phyloP scores from a whole-genome alignment of 1,284 basidiomycete species.

The Leccinum solheimii region DNA sequence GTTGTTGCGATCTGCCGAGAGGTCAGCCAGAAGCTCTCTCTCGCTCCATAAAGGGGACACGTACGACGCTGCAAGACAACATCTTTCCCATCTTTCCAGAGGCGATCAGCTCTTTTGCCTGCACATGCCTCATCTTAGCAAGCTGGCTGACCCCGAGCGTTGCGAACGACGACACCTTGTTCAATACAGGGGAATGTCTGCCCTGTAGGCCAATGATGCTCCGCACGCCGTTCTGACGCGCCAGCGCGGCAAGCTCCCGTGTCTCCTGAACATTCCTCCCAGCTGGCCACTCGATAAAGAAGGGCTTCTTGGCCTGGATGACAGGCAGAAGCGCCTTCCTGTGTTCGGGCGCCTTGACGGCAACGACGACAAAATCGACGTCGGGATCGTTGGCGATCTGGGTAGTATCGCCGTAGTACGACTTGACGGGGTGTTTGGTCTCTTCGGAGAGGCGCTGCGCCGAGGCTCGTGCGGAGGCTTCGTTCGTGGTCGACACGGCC shows the following conservation, averaged over 20 bases:
- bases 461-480: constrained; percentile 12
- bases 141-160: neutral
- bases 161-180: constrained; percentile 1
- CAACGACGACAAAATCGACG: constrained; percentile 17
- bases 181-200: constrained; percentile 16
- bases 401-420: constrained; percentile 15
- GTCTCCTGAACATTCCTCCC: constrained; percentile 15
- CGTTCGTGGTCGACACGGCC: constrained; percentile 18
- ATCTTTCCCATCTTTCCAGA: constrained; percentile 14
- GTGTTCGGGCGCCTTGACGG: constrained; percentile 17
- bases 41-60: neutral
- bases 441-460: constrained; percentile 12
- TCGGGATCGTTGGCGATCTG: constrained; percentile 19
- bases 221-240: constrained; percentile 11
- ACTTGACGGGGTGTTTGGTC: constrained; percentile 13
- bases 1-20: constrained; percentile 7
- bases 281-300: constrained; percentile 18
- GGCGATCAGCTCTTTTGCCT: constrained; percentile 17
- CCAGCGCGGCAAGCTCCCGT: constrained; percentile 11
- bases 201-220: constrained; percentile 15
- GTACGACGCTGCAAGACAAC: constrained; percentile 16
- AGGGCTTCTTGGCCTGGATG: constrained; percentile 18
- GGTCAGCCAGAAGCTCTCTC: too few relatives aligned
- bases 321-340: constrained; percentile 13
- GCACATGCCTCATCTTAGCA: neutral